Base-by-base conservation (phyloP, 2,329 filamentous ascomycete genomes). In the Lasiodiplodia sp. region DNA sequence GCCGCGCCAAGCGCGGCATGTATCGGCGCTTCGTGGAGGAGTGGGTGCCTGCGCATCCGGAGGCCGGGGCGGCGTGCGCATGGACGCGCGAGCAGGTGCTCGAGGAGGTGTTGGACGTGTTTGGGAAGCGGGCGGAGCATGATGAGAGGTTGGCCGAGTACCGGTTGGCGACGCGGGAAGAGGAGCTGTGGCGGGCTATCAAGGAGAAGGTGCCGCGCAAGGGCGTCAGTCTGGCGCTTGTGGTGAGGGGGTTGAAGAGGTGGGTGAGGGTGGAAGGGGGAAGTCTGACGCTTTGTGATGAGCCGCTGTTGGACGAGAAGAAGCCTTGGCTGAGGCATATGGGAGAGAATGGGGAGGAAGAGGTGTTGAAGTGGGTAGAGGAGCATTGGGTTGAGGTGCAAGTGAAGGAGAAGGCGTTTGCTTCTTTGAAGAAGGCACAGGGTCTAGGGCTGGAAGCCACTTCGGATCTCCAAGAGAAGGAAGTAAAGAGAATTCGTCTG, bases 11-110 rank as follows among this genome's bases (percentile, higher is more conserved):
- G 51, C 85, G 91, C 0, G 83, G 85, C 0, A 82, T 88, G 34
- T 93, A 88, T 74, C 80, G 81, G 2, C 75, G 77, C 6, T 94
- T 91, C 85, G 76, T 90, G 4, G 82, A 89, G 1, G 86, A 89
- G 5, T 93, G 87, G 70, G 77, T 91, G n/a, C 88, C 89, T 0
- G 74, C 73, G 2, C 86, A 86, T 69, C 80, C 82, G 1, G 78
- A 78, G 1, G 84, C 82, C 67, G 60, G 73, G 0, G 62, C 70
- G 25, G 40, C 25, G n/a, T 70, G 69, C 14, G 64, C 66, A 1
- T 47, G 63, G 38, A 11, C 38, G 5, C 72, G 89, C 25, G 78
- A 84, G 7, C 65, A 81, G 4, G 81, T 91, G 1, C 83, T 85
- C 0, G 73, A 83, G 0, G 83, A 87, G 62, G 89, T 87, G 0